Evolutionary conservation across 768 basidiomycete species (phyloP), one percentile per base, ranked within the genome.

Genomic region (Galerina sulciceps): DNA sequence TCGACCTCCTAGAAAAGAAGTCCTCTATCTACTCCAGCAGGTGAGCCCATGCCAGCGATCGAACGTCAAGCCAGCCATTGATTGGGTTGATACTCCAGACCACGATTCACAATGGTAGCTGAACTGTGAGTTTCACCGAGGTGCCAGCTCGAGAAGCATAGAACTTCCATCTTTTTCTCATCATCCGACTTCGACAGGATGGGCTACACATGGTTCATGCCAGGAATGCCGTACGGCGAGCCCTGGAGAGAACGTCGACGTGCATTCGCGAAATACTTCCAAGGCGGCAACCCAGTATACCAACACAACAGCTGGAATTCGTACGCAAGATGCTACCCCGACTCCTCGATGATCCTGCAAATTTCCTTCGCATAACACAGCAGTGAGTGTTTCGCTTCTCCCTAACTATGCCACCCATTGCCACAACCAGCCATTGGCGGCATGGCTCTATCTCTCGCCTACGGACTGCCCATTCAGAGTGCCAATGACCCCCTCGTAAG

Each of bases 401-500:
- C 52, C 15, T n/a, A n/a, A n/a, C n/a, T 22, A 67, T 79, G 26
- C 73, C 72, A 61, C 67, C 80, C 59, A 64, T 87, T 1, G 15
- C 26, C 37, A 2, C 22, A n/a, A 22, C 10, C 41, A 81, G 80
- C 78, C 66, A 69, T 75, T 3, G 80, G 75, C 8, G 71, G 71
- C 14, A 67, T 75, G 9, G 69, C 78, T 26, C 67, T 84, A 45
- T 74, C 73, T 0, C 55, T 80, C 9, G 75, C 78, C 0, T 85
- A 85, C 58, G 84, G 84, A 0, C 72, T 84, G 34, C 66, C 78
- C 5, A 71, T 79, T 5, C 58, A 71, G 35, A 69, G 75, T 0
- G 46, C 63, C 15, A 64, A 78, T 51, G 84, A 85, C 61, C 77
- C 79, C 4, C 78, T 76, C 61, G 71, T 86, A 18, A 58, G 65